Base-by-base conservation (phyloP, 176 grass and related monocot genomes). In the Bromus sterilis region DNA sequence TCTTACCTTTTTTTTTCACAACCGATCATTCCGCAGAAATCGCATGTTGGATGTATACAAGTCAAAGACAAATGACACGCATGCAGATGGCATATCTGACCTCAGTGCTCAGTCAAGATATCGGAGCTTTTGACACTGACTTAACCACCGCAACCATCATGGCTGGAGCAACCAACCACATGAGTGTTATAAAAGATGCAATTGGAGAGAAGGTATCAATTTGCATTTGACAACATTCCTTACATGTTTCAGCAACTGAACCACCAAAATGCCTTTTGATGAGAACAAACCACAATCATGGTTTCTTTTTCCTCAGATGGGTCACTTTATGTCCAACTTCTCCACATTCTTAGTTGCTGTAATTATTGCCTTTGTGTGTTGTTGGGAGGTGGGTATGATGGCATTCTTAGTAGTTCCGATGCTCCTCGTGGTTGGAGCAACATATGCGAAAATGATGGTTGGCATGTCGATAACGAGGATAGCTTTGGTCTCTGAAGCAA, bases 121-220 rank as follows among this genome's bases (percentile, higher is more conserved):
- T 93, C 12, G 87, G 78, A 65, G 85, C 88, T 40, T 93, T 93
- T 37, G 91, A 90, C 35, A 93, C 91, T 26, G 82, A 93, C 42
- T 76, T 93, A 56, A 85, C 87, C 60, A 83, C 87, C 3, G 91
- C 91, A 7, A 77, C 64, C 51, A 57, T 93, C 73, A 88, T 93
- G 15, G 53, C 82, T 28, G 87, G 91, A 69, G 82, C 77, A 62
- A 93, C 87, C 32, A 85, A 70, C 40, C 91, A 93, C 43, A 93
- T 93, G 87, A 93, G 69, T 51, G 69, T 64, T 79, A 90, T 93
- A 85, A 85, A 93, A 79, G 91, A 93, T 14, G 91, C 91, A 63
- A 90, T 93, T 66, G 91, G 91, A 9, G 91, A 93, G 76, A 93
- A 93, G 91, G 91, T 93, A 85, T 73, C 63, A 15, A 14, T 43